Conservation (phyloP, 441 rosid genomes). For the Arabidopsis hybrid region DNA sequence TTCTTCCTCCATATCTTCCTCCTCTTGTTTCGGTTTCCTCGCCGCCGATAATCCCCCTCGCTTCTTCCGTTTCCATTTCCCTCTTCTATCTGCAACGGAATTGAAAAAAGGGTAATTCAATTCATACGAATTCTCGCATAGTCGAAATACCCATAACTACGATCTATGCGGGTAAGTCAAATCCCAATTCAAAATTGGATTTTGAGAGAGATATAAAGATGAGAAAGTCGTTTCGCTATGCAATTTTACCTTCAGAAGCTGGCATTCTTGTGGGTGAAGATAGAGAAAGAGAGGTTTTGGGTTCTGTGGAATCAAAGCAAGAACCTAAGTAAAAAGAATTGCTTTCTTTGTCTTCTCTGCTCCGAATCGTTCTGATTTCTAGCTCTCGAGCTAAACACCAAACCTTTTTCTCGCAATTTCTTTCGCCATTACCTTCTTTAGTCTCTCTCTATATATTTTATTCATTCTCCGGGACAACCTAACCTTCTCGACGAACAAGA, state of each 20-base stretch:
- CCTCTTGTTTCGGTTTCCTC: conserved; percentile 55
- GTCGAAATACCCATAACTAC: not conserved
- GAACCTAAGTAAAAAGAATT: not conserved
- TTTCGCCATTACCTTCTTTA: conserved; percentile 33
- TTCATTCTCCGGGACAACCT: conserved; percentile 31
- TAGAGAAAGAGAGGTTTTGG: conserved; percentile 48
- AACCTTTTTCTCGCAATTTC: conserved; percentile 20
- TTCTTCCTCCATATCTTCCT: conserved; percentile 63
- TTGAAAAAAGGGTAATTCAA: not conserved
- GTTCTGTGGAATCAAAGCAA: conserved; percentile 44
- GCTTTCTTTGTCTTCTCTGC: conserved; percentile 32
- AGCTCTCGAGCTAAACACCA: conserved; percentile 27
- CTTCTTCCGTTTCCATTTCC: conserved; percentile 90
- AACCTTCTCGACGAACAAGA: not conserved
- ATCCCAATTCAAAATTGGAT: conserved; percentile 20
- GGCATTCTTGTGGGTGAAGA: conserved; percentile 59
- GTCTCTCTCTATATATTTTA: conserved; percentile 8
- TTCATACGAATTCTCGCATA: conserved; percentile 12
- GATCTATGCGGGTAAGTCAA: conserved; percentile 38
- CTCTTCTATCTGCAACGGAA: conserved; percentile 61
- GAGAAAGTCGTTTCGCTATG: conserved; percentile 20
- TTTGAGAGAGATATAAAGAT: conserved; percentile 24
- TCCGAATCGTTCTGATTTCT: conserved; percentile 38
- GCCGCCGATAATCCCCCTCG: conserved; percentile 52
- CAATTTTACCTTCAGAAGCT: conserved; percentile 65